Evolutionary conservation across 1,139 yeast genomes (phyloP), one percentile per base, ranked within the genome.

Genomic region (Taphrina communis): DNA sequence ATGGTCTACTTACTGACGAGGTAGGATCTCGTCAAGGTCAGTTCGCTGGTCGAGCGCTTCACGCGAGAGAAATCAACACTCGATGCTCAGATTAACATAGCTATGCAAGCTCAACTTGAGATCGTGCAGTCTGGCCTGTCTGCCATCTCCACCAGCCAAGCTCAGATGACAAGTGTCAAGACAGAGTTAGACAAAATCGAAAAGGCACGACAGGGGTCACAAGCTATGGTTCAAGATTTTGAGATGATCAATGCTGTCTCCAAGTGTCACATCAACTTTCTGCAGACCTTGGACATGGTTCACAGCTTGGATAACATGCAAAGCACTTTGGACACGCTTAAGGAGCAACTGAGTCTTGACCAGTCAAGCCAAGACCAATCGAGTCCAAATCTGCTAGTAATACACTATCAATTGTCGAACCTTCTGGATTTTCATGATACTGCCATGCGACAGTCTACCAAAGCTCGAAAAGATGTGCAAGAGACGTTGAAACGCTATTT

Each of bases 351-450:
- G 70, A 41, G 25, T 12, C 65, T 65, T 19, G 86, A 84, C 25
- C 90, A 86, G 72, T 79, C 84, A 46, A 84, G 85, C 14, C 80
- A 81, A 48, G 83, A 81, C 21, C 55, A 86, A 59, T 84, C 87
- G 0, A 82, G 90, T 75, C 85, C 86, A 8, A 83, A 85, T 72
- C 77, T 94, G 50, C 80, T 91, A 66, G 77, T 82, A 44, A 85
- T 90, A 21, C 98, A 94, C 77, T 89, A 82, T 76, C 81, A 84
- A 71, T 81, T 93, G 71, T 88, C 88, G 55, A 85, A 84, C 75
- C 84, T 90, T 14, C 82, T 96, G 65, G 94, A 92, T 76, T 86
- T 93, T 73, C 86, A 84, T 72, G 98, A 94, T 73, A 90, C 87
- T 75, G 83, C 94, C 66, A 81, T 82, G 70, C 80, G 80, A 61